Percentiles rank a stretch among this genome's conserved stretches.
phyloP scores from a whole-genome alignment of 75 land plant species.

The Pinus tabuliformis region DNA sequence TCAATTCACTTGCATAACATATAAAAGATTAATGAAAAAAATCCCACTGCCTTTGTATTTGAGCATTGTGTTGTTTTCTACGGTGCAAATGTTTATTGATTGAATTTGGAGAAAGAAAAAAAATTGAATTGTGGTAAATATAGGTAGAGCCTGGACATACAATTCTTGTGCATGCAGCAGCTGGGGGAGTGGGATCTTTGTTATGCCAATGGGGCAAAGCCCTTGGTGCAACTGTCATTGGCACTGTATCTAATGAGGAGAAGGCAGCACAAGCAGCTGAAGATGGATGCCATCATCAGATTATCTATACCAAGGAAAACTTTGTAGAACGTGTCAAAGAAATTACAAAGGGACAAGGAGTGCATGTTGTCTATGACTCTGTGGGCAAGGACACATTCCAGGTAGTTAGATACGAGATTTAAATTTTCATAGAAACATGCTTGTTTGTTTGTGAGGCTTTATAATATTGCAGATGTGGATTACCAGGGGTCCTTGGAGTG shows the following conservation, averaged over 20 bases:
- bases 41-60: neutral
- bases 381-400: slow-evolving; percentile 93
- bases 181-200: slow-evolving; percentile 93
- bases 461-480: neutral
- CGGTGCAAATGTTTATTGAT: neutral
- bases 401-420: slow-evolving; percentile 32
- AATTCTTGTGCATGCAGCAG: slow-evolving; percentile 95
- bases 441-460: neutral
- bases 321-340: slow-evolving; percentile 73
- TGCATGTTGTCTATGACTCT: slow-evolving; percentile 91
- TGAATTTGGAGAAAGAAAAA: neutral
- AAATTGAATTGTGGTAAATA: neutral
- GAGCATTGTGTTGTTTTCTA: neutral
- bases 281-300: slow-evolving; percentile 94
- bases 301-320: slow-evolving; percentile 73
- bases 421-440: neutral
- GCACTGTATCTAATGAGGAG: slow-evolving; percentile 83
- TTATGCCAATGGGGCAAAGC: slow-evolving; percentile 94
- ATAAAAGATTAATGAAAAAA: neutral
- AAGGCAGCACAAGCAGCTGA: slow-evolving; percentile 80
- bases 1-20: neutral
- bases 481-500: slow-evolving; percentile 84
- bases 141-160: slow-evolving; percentile 91
- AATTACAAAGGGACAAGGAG: slow-evolving; percentile 87
- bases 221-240: slow-evolving; percentile 96